A percentile compares a stretch with the other conserved stretches of the same genome.
Evolutionary conservation across 2,329 filamentous ascomycete genomes (phyloP).

Genomic region (Xylaria sp.): DNA sequence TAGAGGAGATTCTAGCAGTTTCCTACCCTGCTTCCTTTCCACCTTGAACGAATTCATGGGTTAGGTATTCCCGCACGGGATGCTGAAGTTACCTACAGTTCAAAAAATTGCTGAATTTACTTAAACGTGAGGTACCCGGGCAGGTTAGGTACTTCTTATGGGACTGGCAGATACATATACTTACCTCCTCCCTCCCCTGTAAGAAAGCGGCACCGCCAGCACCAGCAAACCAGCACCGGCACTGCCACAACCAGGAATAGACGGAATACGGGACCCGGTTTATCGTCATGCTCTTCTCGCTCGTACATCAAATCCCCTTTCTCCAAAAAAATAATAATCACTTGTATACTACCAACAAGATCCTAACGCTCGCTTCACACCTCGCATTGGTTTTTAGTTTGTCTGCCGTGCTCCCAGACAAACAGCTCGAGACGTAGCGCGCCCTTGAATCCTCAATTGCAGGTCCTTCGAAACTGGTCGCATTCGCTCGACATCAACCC

Average conservation of each 20-base stretch:
- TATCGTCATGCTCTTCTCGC: conserved; percentile 33
- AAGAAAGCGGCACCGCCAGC: conserved; percentile 20
- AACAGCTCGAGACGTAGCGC: conserved; percentile 9
- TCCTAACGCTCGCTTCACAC: conserved; percentile 22
- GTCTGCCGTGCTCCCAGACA: conserved; percentile 1
- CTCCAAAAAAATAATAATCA: conserved; percentile 26
- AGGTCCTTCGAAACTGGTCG: conserved; percentile 14
- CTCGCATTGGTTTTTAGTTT: conserved; percentile 10
- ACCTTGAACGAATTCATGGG: neutral
- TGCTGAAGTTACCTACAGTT: neutral
- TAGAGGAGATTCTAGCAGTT: neutral
- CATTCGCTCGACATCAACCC: conserved; percentile 33
- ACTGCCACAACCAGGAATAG: conserved; percentile 36
- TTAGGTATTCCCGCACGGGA: neutral
- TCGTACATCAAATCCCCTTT: conserved; percentile 31
- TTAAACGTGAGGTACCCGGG: neutral
- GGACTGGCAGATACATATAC: neutral
- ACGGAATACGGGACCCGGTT: conserved; percentile 26
- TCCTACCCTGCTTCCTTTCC: neutral
- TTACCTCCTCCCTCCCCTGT: neutral
- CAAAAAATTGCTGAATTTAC: neutral
- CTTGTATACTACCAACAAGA: conserved; percentile 14
- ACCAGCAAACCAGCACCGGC: conserved; percentile 9
- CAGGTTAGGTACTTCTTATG: neutral
- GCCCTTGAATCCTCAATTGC: conserved; percentile 15